Conservation (phyloP, 345 rosid species). For the Hibiscus trionum region DNA sequence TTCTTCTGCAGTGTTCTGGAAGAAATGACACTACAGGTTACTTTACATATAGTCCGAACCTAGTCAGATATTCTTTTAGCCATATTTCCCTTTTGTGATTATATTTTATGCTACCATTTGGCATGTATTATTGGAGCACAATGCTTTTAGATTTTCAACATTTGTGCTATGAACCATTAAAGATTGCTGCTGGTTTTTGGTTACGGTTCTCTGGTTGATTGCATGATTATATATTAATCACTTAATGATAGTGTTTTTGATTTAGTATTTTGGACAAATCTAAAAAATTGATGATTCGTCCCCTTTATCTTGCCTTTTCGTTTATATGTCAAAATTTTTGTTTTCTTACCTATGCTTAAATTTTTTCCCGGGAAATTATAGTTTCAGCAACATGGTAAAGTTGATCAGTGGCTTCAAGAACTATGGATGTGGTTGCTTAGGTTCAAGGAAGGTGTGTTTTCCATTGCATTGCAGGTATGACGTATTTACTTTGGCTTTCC, state of each 20-base stretch:
- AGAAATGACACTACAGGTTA: slow-evolving; percentile 81
- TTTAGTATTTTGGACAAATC: not conserved
- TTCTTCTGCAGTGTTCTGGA: slow-evolving; percentile 56
- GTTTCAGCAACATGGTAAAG: slow-evolving; percentile 55
- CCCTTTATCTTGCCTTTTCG: not conserved
- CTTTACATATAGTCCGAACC: not conserved
- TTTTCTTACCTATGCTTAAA: slow-evolving; percentile 4
- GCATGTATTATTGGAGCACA: not conserved
- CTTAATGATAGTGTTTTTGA: not conserved
- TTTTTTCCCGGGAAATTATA: slow-evolving; percentile 25
- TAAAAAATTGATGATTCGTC: not conserved
- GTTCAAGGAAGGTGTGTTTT: slow-evolving; percentile 65
- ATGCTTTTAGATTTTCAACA: not conserved
- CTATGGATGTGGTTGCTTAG: slow-evolving; percentile 79
- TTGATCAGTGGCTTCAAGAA: slow-evolving; percentile 71
- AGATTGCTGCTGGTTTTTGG: not conserved
- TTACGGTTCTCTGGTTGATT: not conserved
- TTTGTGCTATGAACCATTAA: not conserved
- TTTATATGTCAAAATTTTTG: not conserved
- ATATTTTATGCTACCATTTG: not conserved
- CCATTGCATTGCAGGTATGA: slow-evolving; percentile 61
- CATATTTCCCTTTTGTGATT: too few species aligned
- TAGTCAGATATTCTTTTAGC: not conserved
- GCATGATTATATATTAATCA: not conserved
- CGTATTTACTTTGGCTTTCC: not conserved